Conservation (phyloP, 2,329 filamentous ascomycete genomes). For the Corniculantispora saksenae region DNA sequence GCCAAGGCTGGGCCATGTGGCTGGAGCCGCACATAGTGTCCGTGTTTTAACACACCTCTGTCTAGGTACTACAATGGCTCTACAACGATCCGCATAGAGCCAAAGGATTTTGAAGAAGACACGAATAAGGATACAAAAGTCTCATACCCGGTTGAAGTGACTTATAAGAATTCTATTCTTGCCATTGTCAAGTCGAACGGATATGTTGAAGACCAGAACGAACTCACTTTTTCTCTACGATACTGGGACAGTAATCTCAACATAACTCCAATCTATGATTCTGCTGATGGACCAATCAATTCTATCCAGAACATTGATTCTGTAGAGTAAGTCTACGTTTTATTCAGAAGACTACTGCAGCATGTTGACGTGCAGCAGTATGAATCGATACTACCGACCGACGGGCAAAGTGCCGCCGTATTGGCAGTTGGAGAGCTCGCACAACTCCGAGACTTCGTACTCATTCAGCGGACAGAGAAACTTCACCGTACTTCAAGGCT, state of each 20-base stretch:
- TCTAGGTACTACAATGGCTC: conserved; percentile 13
- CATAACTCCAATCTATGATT: background rate
- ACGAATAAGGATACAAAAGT: background rate
- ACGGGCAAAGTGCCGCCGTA: background rate
- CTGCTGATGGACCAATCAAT: background rate
- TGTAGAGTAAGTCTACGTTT: background rate
- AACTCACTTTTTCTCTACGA: conserved; percentile 3
- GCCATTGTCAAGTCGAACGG: conserved; percentile 11
- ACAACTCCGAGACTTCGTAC: background rate
- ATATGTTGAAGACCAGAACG: conserved; percentile 1
- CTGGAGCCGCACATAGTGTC: background rate
- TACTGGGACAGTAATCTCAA: conserved; percentile 11
- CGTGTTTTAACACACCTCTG: background rate
- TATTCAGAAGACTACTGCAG: background rate
- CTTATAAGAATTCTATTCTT: conserved; percentile 7
- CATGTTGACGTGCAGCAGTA: background rate
- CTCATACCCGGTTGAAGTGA: background rate
- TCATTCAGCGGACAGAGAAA: conserved; percentile 1
- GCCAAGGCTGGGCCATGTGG: too few species aligned
- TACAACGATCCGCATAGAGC: conserved; percentile 5
- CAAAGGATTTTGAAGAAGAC: background rate
- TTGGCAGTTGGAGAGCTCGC: conserved; percentile 4
- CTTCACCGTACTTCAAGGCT: background rate
- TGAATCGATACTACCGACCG: background rate
- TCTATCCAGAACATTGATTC: conserved; percentile 8